Conservation (phyloP, 306 rosid species). For the Psophocarpus tetragonolobus region DNA sequence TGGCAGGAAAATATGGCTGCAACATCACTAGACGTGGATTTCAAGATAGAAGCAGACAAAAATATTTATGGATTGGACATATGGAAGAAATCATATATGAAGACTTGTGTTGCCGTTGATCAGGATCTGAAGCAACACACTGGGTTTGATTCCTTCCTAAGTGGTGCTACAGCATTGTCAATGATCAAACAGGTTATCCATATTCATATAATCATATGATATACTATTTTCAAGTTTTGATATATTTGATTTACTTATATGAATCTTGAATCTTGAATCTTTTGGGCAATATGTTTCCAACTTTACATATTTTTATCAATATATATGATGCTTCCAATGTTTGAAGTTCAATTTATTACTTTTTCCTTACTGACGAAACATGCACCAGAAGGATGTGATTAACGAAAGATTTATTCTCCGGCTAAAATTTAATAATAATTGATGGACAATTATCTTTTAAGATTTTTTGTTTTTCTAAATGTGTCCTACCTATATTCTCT, state of each 20-base stretch:
- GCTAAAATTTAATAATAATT: too few species aligned
- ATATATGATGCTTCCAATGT: neutral
- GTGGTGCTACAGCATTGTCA: constrained; percentile 82
- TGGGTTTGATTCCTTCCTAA: constrained; percentile 58
- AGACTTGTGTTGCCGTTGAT: constrained; percentile 67
- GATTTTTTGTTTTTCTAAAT: neutral
- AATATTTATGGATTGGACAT: constrained; percentile 45
- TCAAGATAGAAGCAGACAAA: constrained; percentile 49
- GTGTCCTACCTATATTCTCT: neutral
- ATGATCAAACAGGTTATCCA: constrained; percentile 77
- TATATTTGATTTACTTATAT: neutral
- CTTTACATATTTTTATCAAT: neutral
- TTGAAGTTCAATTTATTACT: neutral
- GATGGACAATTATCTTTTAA: too few species aligned
- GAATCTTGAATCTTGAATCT: neutral
- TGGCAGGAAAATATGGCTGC: constrained; percentile 67
- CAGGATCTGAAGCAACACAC: constrained; percentile 69
- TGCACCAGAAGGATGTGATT: too few species aligned
- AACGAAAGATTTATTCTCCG: too few species aligned
- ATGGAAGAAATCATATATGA: constrained; percentile 74
- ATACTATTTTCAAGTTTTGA: constrained; percentile 12
- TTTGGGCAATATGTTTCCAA: neutral
- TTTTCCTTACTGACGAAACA: neutral
- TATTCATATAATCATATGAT: constrained; percentile 20
- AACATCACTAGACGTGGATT: constrained; percentile 49